Evolutionary conservation across 345 rosid species (phyloP).

Genomic region (Leavenworthia alabamica): DNA sequence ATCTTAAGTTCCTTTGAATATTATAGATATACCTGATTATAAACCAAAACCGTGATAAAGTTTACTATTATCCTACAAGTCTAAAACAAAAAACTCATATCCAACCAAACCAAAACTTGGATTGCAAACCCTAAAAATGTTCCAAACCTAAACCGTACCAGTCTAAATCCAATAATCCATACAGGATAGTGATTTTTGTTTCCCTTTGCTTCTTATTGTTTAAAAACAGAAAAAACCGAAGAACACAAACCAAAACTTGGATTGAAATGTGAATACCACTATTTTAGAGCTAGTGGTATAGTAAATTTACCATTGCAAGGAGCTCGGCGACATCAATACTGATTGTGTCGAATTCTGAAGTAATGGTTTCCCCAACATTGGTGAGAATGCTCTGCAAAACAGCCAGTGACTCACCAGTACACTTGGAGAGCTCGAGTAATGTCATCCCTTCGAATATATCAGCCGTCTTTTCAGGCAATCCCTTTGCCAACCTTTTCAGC

Average conservation of each 20-base stretch:
- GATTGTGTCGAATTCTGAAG: slow-evolving; percentile 69
- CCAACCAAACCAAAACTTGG: not conserved
- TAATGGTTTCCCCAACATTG: slow-evolving; percentile 71
- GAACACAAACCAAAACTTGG: not conserved
- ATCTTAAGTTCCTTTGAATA: not conserved
- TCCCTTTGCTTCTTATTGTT: not conserved
- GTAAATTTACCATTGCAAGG: slow-evolving; percentile 61
- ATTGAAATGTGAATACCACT: not conserved
- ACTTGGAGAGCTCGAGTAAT: slow-evolving; percentile 66
- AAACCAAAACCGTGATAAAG: not conserved
- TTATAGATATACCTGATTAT: not conserved
- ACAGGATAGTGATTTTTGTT: not conserved
- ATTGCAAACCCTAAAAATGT: not conserved
- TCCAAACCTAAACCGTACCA: not conserved
- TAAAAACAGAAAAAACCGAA: not conserved
- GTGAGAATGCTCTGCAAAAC: slow-evolving; percentile 60
- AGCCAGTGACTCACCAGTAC: slow-evolving; percentile 49
- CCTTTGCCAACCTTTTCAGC: slow-evolving; percentile 41
- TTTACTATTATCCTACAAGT: not conserved
- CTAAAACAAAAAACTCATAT: not conserved
- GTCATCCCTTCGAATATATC: slow-evolving; percentile 90
- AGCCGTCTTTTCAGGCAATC: slow-evolving; percentile 48
- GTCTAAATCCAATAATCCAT: not conserved
- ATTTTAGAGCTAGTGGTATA: not conserved
- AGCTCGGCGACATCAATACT: slow-evolving; percentile 81